Percentiles rank a stretch among this genome's conserved stretches.
Conservation (phyloP, 306 rosid species). For the Prunus dulcis region DNA sequence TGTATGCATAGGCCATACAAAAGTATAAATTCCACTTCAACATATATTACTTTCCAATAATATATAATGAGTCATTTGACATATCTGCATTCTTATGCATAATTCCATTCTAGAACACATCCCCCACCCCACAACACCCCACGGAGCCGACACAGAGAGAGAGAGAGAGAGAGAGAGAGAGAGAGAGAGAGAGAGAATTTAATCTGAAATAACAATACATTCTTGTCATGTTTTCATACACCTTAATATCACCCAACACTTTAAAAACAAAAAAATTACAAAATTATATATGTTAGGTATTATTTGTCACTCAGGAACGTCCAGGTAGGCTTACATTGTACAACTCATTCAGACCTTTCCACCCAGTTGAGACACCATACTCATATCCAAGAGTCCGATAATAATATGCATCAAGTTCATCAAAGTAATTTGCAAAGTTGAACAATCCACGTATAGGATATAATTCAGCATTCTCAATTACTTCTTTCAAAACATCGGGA, state of each 20-base stretch:
- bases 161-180: not conserved
- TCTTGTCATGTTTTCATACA: not conserved
- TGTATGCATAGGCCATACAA: not conserved
- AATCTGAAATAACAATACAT: not conserved
- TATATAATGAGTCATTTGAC: not conserved
- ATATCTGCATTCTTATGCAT: not conserved
- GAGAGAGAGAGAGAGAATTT: not conserved
- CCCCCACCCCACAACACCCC: no score
- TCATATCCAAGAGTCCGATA: conserved; percentile 66
- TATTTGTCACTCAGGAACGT: not conserved
- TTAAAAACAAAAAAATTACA: not conserved
- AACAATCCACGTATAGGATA: conserved; percentile 96
- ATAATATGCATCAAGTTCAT: conserved; percentile 87
- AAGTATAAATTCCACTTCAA: not conserved
- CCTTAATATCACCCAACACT: not conserved
- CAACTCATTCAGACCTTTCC: conserved; percentile 66
- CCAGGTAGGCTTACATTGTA: conserved; percentile 70
- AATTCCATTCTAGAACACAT: not conserved
- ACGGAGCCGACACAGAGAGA: not conserved
- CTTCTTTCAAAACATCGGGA: conserved; percentile 61
- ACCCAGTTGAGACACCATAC: conserved; percentile 76
- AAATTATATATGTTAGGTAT: not conserved
- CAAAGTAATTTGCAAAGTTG: conserved; percentile 69
- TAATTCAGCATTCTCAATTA: conserved; percentile 75
- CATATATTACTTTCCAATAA: not conserved